These are phyloP conservation scores for Cymodocea nodosa DNA, from an alignment of 116 monocot genomes.

Conservation along the genomic window DNA sequence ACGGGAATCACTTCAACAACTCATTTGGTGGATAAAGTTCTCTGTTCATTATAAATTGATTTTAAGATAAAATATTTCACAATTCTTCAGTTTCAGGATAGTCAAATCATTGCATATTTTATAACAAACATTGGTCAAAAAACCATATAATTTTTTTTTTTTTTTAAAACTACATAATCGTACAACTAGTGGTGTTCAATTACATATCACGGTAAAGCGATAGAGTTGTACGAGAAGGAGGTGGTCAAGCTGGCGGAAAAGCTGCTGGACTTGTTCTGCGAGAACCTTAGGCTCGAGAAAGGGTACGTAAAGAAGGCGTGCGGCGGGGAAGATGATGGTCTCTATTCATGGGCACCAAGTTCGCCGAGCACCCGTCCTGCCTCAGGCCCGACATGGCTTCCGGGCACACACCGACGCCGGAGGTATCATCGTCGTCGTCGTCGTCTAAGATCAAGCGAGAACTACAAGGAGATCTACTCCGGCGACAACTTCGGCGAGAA, in stretches of 20 bases:
- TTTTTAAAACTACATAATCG: not conserved
- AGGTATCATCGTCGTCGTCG: constrained; percentile 57
- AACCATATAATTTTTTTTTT: too few species aligned
- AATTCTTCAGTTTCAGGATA: too few species aligned
- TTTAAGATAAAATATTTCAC: too few species aligned
- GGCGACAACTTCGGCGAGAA: constrained; percentile 58
- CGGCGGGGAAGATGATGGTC: constrained; percentile 31
- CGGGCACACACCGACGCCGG: constrained; percentile 69
- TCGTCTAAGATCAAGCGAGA: too few species aligned
- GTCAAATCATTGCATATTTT: too few species aligned
- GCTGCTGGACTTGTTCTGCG: constrained; percentile 49
- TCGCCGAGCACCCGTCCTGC: constrained; percentile 70
- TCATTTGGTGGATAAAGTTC: too few species aligned
- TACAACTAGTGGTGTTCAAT: not conserved
- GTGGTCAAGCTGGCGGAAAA: constrained; percentile 44
- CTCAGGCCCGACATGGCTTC: constrained; percentile 42
- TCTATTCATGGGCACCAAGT: constrained; percentile 64
- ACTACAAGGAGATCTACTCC: constrained; percentile 64
- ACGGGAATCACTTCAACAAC: too few species aligned
- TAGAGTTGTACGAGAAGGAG: constrained; percentile 39
- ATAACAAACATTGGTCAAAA: too few species aligned
- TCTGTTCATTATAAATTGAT: too few species aligned
- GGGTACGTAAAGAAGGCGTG: constrained; percentile 62
- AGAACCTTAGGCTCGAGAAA: constrained; percentile 53
- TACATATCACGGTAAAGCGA: constrained; percentile 16